Base-by-base conservation (phyloP, 73 alveolate species). In the Loxodes magnus region DNA sequence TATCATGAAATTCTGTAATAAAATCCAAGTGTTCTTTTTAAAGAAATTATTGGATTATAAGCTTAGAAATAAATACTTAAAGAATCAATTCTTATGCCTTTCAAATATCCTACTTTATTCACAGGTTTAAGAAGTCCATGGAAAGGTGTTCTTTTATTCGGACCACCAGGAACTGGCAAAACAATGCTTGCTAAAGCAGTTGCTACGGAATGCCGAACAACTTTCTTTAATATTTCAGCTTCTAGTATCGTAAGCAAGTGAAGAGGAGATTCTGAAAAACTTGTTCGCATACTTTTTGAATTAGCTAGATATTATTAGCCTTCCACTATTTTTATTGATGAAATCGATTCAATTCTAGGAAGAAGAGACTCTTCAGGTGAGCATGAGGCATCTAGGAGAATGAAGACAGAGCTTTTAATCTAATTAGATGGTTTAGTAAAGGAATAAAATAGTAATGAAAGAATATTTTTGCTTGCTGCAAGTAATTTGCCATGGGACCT, bases 101-200 rank as follows among this genome's bases (percentile, higher is more conserved):
- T 90, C 58, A 91, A 87, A 56, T 94, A 90, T 63, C 98, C 98
- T 5, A 94, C 79, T 36, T 74, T 91, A 63, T 94, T 94, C 61
- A 73, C 95, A 35, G 99, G 98, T 10, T 49, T 91, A 27, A 61
- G 87, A 31, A 97, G 88, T 36, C 99, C 98, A 22, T 94, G 98
- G 97, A 84, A 87, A 58, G 99, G 98, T 5, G 87, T 94, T 5
- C 71, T 91, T 31, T 77, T 94, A 36, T 94, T 91, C 63, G 99
- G 98, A 12, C 99, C 99, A 10, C 99, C 99, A 0, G 99, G 98
- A 2, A 94, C 99, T 34, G 98, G 99, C 29, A 94, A 94, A 73
- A 91, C 98, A 1, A 74, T 91, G 88, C 78, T 94, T 16, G 98
- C 98, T 35, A 94, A 94, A 62, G 97, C 98, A 3, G 99, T 94